phyloP scores from a whole-genome alignment of 2,329 filamentous ascomycete species.

The Chrysoporthe cubensis region DNA sequence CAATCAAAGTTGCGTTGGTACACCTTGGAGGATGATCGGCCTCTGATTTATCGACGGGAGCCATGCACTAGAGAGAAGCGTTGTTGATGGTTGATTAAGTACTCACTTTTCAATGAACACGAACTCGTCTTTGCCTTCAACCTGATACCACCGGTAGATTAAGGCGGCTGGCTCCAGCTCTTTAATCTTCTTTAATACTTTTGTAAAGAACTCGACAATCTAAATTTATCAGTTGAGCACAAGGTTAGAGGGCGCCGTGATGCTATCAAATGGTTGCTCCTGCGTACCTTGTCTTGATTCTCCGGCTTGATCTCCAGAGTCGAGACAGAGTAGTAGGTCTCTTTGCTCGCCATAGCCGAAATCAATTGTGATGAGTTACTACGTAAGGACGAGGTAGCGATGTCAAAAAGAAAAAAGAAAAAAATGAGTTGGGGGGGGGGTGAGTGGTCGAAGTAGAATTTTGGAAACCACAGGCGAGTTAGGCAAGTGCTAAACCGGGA shows the following conservation, averaged over 20 bases:
- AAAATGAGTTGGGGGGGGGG: too few species aligned
- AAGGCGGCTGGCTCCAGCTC: slow-evolving; percentile 10
- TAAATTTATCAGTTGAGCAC: background rate
- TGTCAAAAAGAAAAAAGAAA: too few species aligned
- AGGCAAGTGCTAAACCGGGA: too few species aligned
- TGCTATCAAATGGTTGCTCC: background rate
- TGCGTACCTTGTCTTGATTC: slow-evolving; percentile 13
- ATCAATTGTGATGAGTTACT: too few species aligned
- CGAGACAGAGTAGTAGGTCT: slow-evolving; percentile 16
- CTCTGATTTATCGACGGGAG: too few species aligned
- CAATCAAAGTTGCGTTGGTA: background rate
- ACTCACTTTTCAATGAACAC: slow-evolving; percentile 17
- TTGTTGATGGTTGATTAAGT: too few species aligned
- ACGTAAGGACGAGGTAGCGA: too few species aligned
- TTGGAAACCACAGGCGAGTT: too few species aligned
- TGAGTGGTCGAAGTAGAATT: too few species aligned
- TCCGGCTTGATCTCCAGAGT: slow-evolving; percentile 11
- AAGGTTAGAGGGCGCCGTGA: background rate
- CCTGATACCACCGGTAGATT: slow-evolving; percentile 21
- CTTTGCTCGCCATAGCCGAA: slow-evolving; percentile 3
- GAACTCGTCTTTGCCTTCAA: slow-evolving; percentile 15
- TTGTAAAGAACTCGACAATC: slow-evolving; percentile 20
- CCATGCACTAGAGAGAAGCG: too few species aligned
- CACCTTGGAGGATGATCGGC: background rate
- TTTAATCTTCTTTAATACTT: slow-evolving; percentile 9